These are phyloP conservation scores for Balakata baccata DNA, from an alignment of 345 rosid species.

Conservation along the genomic window DNA sequence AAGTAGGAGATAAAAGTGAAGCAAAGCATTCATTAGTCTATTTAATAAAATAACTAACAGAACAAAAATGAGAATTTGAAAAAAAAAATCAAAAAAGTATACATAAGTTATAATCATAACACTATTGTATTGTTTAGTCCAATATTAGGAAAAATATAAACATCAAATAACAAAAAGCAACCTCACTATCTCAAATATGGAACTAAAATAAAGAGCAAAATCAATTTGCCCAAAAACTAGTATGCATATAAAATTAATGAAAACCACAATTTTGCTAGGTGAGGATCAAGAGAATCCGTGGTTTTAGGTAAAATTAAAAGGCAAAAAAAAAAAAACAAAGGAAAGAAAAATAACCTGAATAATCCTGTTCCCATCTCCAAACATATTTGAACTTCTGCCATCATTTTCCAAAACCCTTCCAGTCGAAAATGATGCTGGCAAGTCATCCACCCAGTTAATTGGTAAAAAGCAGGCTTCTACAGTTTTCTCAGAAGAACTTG, in stretches of 20 bases:
- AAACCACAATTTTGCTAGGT: not conserved
- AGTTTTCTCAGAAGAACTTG: constrained; percentile 26
- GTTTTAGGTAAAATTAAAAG: not conserved
- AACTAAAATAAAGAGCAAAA: not conserved
- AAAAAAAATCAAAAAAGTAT: not conserved
- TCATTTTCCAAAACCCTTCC: constrained; percentile 49
- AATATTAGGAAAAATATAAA: not conserved
- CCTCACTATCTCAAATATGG: not conserved
- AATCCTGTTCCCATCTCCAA: constrained; percentile 41
- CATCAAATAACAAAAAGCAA: not conserved
- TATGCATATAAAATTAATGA: no score
- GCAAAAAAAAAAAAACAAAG: no score
- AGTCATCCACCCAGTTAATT: constrained; percentile 38
- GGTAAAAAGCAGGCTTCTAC: constrained; percentile 30
- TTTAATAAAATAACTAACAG: not conserved
- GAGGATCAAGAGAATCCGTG: not conserved
- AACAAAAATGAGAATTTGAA: not conserved
- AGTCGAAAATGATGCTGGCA: constrained; percentile 28
- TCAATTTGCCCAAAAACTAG: not conserved
- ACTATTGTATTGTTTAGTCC: not conserved
- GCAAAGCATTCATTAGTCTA: not conserved
- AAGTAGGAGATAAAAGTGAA: not conserved
- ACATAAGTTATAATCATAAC: not conserved
- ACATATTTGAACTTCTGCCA: constrained; percentile 42
- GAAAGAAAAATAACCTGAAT: constrained; percentile 43